Evolutionary conservation across 1,284 basidiomycete species (phyloP).

Genomic region (Kalmanozyma brasiliensis): DNA sequence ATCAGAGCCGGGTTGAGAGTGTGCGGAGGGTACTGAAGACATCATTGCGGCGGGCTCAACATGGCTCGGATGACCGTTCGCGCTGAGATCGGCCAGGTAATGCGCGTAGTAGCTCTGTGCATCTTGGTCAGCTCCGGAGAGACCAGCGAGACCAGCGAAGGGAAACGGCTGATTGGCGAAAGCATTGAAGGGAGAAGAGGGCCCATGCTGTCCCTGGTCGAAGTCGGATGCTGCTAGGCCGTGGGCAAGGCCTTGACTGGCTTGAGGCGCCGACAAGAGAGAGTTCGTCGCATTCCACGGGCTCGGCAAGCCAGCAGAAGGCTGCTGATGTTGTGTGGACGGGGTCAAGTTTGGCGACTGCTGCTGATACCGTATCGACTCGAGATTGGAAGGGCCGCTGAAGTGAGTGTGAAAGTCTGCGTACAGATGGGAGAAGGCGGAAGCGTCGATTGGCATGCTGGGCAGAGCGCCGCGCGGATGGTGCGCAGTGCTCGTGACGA

Average conservation of each 20-base stretch:
- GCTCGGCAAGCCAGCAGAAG: background rate
- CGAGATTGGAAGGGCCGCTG: background rate
- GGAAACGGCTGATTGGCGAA: conserved; percentile 1
- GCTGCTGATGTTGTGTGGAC: background rate
- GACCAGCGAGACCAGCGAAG: background rate
- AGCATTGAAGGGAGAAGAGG: conserved; percentile 11
- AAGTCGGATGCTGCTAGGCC: no score
- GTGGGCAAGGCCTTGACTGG: background rate
- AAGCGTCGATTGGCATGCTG: background rate
- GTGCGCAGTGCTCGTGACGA: conserved; percentile 1
- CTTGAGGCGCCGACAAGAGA: background rate
- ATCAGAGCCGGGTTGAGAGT: no score
- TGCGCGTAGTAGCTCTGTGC: no score
- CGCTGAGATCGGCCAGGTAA: no score
- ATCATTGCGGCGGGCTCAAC: no score
- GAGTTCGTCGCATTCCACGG: background rate
- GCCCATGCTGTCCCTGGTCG: background rate
- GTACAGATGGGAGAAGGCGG: conserved; percentile 1
- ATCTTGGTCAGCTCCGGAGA: background rate
- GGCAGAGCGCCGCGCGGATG: conserved; percentile 10
- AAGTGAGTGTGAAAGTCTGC: background rate
- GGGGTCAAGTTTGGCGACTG: conserved; percentile 1
- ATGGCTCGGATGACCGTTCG: no score
- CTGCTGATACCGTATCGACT: conserved; percentile 5
- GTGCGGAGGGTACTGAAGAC: no score